phyloP scores from a whole-genome alignment of 805 yeast species.

The Metschnikowia dekortorum region DNA sequence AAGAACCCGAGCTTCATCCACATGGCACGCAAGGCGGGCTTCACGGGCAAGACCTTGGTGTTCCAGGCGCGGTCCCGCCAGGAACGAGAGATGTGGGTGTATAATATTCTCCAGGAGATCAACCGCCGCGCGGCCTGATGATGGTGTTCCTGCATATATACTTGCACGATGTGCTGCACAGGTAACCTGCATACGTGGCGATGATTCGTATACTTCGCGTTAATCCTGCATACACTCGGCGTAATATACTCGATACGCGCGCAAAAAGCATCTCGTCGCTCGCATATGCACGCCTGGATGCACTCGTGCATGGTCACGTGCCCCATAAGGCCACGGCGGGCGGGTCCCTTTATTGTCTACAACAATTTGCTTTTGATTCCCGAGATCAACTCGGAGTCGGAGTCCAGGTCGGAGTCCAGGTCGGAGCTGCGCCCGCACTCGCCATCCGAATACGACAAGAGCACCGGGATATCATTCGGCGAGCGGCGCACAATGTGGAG shows the following conservation, averaged over 20 bases:
- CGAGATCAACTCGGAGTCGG: conserved; percentile 19
- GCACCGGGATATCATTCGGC: conserved; percentile 2
- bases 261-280: no score
- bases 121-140: conserved; percentile 31
- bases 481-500: conserved; percentile 4
- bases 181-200: no score
- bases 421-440: not conserved
- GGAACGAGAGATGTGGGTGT: conserved; percentile 83
- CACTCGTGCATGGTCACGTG: no score
- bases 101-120: conserved; percentile 39
- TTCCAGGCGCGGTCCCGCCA: conserved; percentile 79
- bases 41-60: conserved; percentile 62
- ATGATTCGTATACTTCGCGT: no score
- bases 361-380: conserved; percentile 3
- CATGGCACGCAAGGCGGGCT: conserved; percentile 53
- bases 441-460: conserved; percentile 1
- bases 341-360: not conserved
- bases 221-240: no score
- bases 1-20: conserved; percentile 43
- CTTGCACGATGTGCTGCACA: no score
- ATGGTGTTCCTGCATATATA: no score
- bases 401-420: conserved; percentile 13
- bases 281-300: no score
- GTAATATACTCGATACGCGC: no score
- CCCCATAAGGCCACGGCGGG: no score